A percentile compares a stretch with the other conserved stretches of the same genome.
Conservation (phyloP, 768 basidiomycete species). For the Lactifluus pinguis region DNA sequence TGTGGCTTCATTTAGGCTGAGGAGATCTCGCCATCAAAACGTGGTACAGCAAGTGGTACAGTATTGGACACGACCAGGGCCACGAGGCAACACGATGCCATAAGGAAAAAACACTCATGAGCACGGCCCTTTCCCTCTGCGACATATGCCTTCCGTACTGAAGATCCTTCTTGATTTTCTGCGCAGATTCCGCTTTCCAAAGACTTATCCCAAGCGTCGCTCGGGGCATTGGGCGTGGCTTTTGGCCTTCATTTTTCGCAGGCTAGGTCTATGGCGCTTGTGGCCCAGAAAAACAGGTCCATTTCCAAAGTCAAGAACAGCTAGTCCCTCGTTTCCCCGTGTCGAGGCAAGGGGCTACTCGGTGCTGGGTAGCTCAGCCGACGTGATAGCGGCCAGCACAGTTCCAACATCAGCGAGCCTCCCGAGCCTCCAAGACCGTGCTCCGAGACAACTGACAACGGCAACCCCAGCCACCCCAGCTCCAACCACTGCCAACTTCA, state of each 20-base stretch:
- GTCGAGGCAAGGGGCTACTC: not conserved
- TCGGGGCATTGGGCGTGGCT: not conserved
- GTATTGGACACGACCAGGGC: no score
- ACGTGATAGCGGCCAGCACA: not conserved
- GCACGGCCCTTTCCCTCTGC: not conserved
- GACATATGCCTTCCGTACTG: not conserved
- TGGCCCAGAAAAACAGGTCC: not conserved
- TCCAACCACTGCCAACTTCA: not conserved
- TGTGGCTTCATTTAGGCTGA: not conserved
- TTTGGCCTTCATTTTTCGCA: conserved; percentile 2
- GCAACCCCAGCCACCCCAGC: not conserved
- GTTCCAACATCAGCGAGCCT: conserved; percentile 4
- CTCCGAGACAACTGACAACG: not conserved
- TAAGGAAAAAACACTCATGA: not conserved
- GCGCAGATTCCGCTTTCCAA: not conserved
- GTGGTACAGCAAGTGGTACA: not conserved
- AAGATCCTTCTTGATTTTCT: not conserved
- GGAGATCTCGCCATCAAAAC: not conserved
- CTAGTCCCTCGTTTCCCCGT: not conserved
- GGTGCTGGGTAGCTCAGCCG: not conserved
- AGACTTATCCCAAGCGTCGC: not conserved
- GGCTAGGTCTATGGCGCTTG: not conserved
- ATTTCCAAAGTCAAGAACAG: not conserved
- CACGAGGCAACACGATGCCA: not conserved
- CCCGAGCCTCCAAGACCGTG: not conserved